Percentiles rank a stretch among this genome's conserved stretches.
Evolutionary conservation across 164 flowering plant genomes (phyloP).

Genomic region (Litsea cubeba): DNA sequence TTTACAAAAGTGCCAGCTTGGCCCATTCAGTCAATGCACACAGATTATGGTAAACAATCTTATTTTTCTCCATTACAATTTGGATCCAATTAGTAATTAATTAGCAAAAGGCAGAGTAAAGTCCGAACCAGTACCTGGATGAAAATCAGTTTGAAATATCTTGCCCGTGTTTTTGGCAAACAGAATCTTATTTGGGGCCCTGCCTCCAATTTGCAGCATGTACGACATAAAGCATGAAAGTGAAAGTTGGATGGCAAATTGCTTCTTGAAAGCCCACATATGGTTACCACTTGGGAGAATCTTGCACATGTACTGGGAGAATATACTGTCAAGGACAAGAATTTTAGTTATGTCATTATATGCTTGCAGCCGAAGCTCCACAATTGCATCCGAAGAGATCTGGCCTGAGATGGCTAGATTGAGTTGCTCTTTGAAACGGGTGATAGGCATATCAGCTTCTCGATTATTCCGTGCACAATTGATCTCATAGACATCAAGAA

Average conservation of each 20-base stretch:
- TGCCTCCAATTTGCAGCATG: conserved; percentile 96
- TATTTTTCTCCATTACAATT: neutral
- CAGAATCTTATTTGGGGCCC: conserved; percentile 94
- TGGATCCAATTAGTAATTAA: conserved; percentile 1
- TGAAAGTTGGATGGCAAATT: conserved; percentile 93
- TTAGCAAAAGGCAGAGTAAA: neutral
- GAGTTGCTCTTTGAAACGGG: conserved; percentile 86
- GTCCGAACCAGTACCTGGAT: conserved; percentile 40
- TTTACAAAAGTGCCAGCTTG: neutral
- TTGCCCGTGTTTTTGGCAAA: conserved; percentile 98
- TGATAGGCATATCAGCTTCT: conserved; percentile 95
- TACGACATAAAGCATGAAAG: conserved; percentile 93
- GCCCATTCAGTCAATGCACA: neutral
- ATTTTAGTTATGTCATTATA: conserved; percentile 78
- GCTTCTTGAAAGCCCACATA: conserved; percentile 98
- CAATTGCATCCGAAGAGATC: conserved; percentile 76
- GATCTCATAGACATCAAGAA: conserved; percentile 98
- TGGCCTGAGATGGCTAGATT: conserved; percentile 96
- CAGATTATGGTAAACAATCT: neutral
- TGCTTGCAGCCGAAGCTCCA: conserved; percentile 94
- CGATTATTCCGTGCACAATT: conserved; percentile 89
- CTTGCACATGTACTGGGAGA: conserved; percentile 98
- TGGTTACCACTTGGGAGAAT: conserved; percentile 81
- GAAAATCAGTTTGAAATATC: conserved; percentile 95
- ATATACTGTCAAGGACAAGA: conserved; percentile 65